These are phyloP conservation scores for Fraxinus sp. DNA, from an alignment of 305 asterid genomes.

Conservation along the genomic window DNA sequence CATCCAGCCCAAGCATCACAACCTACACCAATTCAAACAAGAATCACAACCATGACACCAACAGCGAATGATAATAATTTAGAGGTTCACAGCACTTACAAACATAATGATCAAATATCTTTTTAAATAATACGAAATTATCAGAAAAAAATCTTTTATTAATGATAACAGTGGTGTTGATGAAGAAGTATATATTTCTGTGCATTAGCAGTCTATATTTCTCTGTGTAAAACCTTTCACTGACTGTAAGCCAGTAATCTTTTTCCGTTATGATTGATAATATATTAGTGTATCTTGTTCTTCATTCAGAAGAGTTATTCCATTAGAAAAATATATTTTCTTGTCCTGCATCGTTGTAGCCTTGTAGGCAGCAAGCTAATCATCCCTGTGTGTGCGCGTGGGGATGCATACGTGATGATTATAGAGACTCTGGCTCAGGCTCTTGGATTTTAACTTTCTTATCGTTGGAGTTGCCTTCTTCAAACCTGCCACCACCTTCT, in stretches of 20 bases:
- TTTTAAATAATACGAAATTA: not conserved
- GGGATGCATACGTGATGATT: not conserved
- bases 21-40: conserved; percentile 49
- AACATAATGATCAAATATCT: not conserved
- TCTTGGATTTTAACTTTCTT: not conserved
- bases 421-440: not conserved
- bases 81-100: not conserved
- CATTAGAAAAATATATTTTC: not conserved
- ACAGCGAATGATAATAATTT: not conserved
- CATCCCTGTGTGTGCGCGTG: not conserved
- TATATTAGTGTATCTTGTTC: not conserved
- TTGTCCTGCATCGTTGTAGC: not conserved
- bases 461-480: not conserved
- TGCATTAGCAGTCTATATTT: not conserved
- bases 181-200: not conserved
- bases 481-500: not conserved
- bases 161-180: not conserved
- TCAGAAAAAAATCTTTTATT: not conserved
- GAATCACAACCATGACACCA: not conserved
- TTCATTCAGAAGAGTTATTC: not conserved
- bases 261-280: not conserved
- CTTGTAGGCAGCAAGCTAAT: not conserved
- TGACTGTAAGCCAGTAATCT: not conserved
- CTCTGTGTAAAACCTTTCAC: not conserved
- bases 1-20: conserved; percentile 99